Base-by-base conservation (phyloP, 2,329 filamentous ascomycete species). In the Penicillium palitans region DNA sequence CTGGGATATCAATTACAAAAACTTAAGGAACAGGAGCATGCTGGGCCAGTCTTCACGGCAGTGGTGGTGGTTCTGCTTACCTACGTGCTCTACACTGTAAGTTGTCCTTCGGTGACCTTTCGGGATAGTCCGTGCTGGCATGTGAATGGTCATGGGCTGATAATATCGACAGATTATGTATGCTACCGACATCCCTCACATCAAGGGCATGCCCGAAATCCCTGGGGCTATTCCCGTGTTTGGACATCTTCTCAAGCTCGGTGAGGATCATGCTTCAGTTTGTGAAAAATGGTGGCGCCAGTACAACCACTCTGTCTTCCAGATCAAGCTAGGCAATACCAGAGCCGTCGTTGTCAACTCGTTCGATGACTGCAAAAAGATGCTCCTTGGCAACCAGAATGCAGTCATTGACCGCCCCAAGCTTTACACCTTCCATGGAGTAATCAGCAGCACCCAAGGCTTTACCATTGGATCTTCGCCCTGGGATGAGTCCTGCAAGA, bases 391-490 rank as follows among this genome's bases (percentile, higher is more conserved):
- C 1, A 85, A 91, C 65, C 88, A 91, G 66, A 88, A 87, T 1
- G 84, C 88, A 0, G 76, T 91, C 59, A 90, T 91, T 66, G 90
- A 88, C 6, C 83, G 89, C 1, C 90, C 89, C 0, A 89, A 80
- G 33, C 82, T 90, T 17, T 88, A 91, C 73, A 91, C 89, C 0
- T 91, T 91, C 68, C 89, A 91, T 71, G 87, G 83, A 0, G 85
- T 91, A 1, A 86, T 91, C 8, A 90, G 87, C 15, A 84, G 81
- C 10, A 89, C 87, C 0, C 86, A 90, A 62, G 89, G 88, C 10
- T 88, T 90, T 71, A 91, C 89, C 0, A 91, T 93, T 53, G 90
- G 90, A 0, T 90, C 89, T 0, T 90, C 87, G 0, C 89, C 90
- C 0, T 92, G 89, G 86, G 87, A 91, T 54, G 87, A 89, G 33